These are phyloP conservation scores for Penicillium sclerotiorum DNA, from an alignment of 2,329 filamentous ascomycete genomes.

Conservation along the genomic window DNA sequence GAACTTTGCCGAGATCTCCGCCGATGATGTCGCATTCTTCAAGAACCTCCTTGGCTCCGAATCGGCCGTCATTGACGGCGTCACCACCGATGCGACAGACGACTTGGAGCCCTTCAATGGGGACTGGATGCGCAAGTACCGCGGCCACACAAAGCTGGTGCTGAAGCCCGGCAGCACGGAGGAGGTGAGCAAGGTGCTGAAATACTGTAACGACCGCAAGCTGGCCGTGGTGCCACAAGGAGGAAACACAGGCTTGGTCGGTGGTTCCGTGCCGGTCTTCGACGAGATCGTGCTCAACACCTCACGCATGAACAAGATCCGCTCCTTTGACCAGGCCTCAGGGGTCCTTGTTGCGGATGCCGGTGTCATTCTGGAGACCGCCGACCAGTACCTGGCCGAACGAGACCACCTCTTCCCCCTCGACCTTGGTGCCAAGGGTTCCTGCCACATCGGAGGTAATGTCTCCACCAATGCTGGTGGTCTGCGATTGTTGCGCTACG, in stretches of 20 bases:
- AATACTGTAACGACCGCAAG: conserved; percentile 92
- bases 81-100: conserved; percentile 71
- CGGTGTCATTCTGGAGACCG: conserved; percentile 85
- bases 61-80: conserved; percentile 80
- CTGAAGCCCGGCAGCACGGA: conserved; percentile 82
- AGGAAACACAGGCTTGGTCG: conserved; percentile 94
- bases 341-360: conserved; percentile 89
- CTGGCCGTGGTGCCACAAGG: conserved; percentile 96
- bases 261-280: conserved; percentile 93
- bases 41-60: conserved; percentile 75
- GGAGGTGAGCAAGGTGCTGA: conserved; percentile 86
- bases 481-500: conserved; percentile 84
- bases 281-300: conserved; percentile 97
- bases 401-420: conserved; percentile 88
- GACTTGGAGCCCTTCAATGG: conserved; percentile 92
- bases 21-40: conserved; percentile 82
- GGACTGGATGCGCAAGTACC: conserved; percentile 99
- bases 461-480: conserved; percentile 95
- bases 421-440: conserved; percentile 96
- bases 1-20: conserved; percentile 69
- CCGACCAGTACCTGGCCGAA: conserved; percentile 82
- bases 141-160: conserved; percentile 83
- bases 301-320: conserved; percentile 85
- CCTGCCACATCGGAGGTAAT: conserved; percentile 94
- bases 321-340: conserved; percentile 89